phyloP scores from a whole-genome alignment of 768 basidiomycete genomes.

The Galerina marginata region DNA sequence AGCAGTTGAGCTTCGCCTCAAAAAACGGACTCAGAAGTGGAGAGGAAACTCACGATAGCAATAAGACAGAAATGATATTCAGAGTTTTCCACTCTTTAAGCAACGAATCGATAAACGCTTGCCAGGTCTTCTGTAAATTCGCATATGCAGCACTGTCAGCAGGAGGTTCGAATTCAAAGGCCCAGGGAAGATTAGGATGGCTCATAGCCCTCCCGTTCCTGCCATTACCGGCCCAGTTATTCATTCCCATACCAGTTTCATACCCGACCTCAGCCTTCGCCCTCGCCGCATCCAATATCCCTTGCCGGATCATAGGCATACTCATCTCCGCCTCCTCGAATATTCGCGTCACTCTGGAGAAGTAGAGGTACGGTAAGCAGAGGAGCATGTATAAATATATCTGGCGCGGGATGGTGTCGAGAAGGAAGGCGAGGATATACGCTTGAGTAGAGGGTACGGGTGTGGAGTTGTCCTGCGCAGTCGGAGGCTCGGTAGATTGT shows the following conservation, averaged over 20 bases:
- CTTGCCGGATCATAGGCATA: conserved; percentile 57
- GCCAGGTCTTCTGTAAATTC: conserved; percentile 43
- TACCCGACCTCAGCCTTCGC: conserved; percentile 7
- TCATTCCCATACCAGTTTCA: not conserved
- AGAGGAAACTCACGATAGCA: conserved; percentile 25
- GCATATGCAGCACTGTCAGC: conserved; percentile 9
- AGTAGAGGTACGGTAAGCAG: conserved; percentile 69
- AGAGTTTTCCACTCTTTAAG: conserved; percentile 34
- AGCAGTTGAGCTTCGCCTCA: conserved; percentile 11
- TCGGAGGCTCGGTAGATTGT: too few species aligned
- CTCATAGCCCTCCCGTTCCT: not conserved
- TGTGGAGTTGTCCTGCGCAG: too few species aligned
- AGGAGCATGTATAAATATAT: conserved; percentile 51
- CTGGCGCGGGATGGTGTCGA: conserved; percentile 34
- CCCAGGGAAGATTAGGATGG: not conserved
- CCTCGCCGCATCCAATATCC: conserved; percentile 38
- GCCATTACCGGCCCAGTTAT: too few species aligned
- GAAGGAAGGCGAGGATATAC: conserved; percentile 25
- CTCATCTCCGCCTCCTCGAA: conserved; percentile 72
- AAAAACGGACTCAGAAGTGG: not conserved
- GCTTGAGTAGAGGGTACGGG: not conserved
- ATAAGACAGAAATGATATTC: conserved; percentile 32
- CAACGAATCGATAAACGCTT: conserved; percentile 30
- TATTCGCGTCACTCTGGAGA: conserved; percentile 68
- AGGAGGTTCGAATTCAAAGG: not conserved